Conservation (phyloP, 768 basidiomycete genomes). For the Lentinula detonsa region DNA sequence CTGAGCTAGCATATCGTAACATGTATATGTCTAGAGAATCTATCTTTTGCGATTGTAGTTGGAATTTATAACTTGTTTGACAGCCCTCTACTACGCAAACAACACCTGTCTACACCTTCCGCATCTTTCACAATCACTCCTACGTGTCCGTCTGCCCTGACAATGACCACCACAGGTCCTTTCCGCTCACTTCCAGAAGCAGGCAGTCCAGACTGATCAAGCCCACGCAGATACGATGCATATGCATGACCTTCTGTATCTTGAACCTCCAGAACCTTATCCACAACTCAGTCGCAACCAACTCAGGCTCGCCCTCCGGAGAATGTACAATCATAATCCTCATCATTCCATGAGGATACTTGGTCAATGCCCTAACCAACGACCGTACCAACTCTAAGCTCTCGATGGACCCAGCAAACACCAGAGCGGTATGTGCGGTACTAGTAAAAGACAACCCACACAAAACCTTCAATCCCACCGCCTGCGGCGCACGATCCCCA, state of each 20-base stretch:
- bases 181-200: not conserved
- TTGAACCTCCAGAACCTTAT: not conserved
- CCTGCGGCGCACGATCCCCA: not conserved
- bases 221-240: not conserved
- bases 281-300: not conserved
- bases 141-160: not conserved
- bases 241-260: constrained; percentile 1
- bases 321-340: not conserved
- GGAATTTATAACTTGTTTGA: not conserved
- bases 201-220: not conserved
- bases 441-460: not conserved
- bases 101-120: not conserved
- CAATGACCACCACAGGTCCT: not conserved
- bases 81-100: not conserved
- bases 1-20: too few species aligned
- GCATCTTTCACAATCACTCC: not conserved
- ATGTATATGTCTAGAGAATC: too few species aligned
- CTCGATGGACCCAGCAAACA: not conserved
- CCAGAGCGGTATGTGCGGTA: not conserved
- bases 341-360: not conserved
- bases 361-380: not conserved
- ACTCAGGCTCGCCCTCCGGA: not conserved
- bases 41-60: too few species aligned
- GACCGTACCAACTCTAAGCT: not conserved
- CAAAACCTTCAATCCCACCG: not conserved